Conservation (phyloP, 805 yeast species). For the Starmerella floris region DNA sequence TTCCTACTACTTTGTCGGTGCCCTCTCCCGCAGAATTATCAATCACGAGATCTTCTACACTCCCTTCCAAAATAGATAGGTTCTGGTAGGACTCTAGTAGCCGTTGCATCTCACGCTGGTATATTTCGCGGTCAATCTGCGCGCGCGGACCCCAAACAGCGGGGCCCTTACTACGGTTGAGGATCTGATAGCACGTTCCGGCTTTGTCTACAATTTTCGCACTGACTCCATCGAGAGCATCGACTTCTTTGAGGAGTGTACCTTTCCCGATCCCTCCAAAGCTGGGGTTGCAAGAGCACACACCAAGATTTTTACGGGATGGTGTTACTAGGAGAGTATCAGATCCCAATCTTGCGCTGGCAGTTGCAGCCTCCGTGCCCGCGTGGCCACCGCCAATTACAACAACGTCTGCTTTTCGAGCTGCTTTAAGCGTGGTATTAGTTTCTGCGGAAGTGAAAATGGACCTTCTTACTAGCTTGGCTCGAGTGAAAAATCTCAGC, state of each 20-base stretch:
- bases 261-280: conserved; percentile 99
- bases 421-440: background rate
- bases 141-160: conserved; percentile 99
- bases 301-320: conserved; percentile 59
- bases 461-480: background rate
- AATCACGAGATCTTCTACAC: conserved; percentile 73
- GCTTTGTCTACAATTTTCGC: conserved; percentile 79
- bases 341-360: conserved; percentile 74
- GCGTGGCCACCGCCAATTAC: conserved; percentile 99
- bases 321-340: conserved; percentile 68
- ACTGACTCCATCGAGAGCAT: conserved; percentile 90
- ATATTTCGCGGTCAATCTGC: conserved; percentile 78
- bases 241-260: conserved; percentile 78
- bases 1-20: conserved; percentile 43
- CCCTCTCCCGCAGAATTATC: conserved; percentile 27
- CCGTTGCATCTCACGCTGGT: conserved; percentile 64
- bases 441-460: background rate
- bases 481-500: background rate
- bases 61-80: conserved; percentile 51
- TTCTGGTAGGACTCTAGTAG: conserved; percentile 40
- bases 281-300: conserved; percentile 93
- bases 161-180: conserved; percentile 79
- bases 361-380: conserved; percentile 95
- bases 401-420: conserved; percentile 43
- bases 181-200: conserved; percentile 78